Evolutionary conservation across 768 basidiomycete species (phyloP).

Genomic region (Mycena filopes): DNA sequence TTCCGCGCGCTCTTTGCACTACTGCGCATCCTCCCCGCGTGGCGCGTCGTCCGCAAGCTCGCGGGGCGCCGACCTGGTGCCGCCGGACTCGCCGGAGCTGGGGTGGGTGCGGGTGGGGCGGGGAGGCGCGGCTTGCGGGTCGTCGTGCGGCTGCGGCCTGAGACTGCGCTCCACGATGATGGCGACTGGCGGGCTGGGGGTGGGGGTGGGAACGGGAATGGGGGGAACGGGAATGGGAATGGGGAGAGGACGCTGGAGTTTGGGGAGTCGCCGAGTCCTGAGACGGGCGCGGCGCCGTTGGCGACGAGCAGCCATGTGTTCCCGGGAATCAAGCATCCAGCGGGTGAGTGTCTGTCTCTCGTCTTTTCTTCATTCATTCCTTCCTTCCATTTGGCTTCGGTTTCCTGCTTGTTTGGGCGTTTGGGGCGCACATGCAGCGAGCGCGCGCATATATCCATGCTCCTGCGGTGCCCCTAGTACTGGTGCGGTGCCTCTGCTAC

Average conservation of each 20-base stretch:
- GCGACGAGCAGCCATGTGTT: constrained; percentile 68
- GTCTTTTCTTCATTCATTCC: neutral
- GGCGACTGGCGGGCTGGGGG: too few species aligned
- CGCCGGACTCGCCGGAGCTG: constrained; percentile 31
- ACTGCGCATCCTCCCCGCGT: constrained; percentile 78
- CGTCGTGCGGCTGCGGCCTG: constrained; percentile 34
- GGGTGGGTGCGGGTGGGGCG: constrained; percentile 32
- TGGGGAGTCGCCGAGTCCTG: constrained; percentile 51
- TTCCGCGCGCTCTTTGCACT: constrained; percentile 83
- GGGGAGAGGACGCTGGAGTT: constrained; percentile 48
- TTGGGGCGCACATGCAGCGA: too few species aligned
- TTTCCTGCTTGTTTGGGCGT: too few species aligned
- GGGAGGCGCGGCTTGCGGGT: constrained; percentile 36
- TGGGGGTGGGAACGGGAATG: too few species aligned
- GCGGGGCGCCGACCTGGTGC: constrained; percentile 48
- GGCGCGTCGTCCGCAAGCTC: constrained; percentile 57
- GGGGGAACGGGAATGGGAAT: neutral
- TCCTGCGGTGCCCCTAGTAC: too few species aligned
- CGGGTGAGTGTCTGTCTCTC: constrained; percentile 37
- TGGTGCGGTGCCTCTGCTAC: too few species aligned
- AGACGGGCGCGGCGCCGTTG: constrained; percentile 50
- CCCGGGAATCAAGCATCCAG: constrained; percentile 72
- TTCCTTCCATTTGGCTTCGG: too few species aligned
- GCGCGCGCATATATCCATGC: too few species aligned
- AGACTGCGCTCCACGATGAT: too few species aligned